Conservation (phyloP, 306 rosid species). For the Hippophae rhamnoides region DNA sequence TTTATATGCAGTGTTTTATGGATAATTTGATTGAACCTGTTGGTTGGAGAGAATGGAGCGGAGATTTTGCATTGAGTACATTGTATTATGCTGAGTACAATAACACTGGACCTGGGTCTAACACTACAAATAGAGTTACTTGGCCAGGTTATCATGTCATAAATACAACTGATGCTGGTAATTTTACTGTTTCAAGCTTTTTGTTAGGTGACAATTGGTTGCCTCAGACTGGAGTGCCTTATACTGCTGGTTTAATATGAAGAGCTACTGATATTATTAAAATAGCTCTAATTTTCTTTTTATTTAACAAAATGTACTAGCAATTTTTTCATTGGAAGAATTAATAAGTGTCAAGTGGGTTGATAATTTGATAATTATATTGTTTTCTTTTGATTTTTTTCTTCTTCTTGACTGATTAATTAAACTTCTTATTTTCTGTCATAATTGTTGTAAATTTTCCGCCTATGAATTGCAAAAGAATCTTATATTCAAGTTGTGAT, state of each 20-base stretch:
- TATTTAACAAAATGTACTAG: no score
- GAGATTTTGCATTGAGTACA: not conserved
- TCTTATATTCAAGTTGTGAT: no score
- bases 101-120: constrained; percentile 10
- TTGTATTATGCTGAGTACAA: constrained; percentile 6
- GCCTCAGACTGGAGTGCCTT: constrained; percentile 18
- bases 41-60: constrained; percentile 15
- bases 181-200: constrained; percentile 19
- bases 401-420: no score
- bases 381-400: no score
- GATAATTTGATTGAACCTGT: constrained; percentile 2
- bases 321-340: no score
- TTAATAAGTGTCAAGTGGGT: no score
- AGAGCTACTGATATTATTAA: not conserved
- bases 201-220: constrained; percentile 16
- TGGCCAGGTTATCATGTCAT: constrained; percentile 19
- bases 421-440: no score
- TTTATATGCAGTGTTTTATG: constrained; percentile 14
- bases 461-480: no score
- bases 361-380: no score
- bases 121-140: constrained; percentile 3
- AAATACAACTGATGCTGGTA: constrained; percentile 1
- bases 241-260: constrained; percentile 7
- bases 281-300: no score
- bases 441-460: no score